Base-by-base conservation (phyloP, 352 stramenopile genomes). In the Pythium vanterpoolii region DNA sequence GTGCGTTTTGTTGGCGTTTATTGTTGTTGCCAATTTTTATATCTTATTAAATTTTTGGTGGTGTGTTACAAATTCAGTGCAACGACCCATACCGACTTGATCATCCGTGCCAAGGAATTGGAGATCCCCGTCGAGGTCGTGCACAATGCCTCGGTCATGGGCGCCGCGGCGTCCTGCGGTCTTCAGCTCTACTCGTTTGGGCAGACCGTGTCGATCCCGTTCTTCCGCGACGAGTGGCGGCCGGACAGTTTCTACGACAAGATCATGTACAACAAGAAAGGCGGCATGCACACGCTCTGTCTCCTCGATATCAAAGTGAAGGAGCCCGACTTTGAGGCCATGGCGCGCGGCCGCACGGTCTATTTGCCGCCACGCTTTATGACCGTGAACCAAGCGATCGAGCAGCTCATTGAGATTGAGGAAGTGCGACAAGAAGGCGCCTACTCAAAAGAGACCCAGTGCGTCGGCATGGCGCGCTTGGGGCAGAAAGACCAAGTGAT, bases 241-340 rank as follows among this genome's bases (percentile, higher is more conserved):
- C 97, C 97, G 19, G 95, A 96, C 54, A 98, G 88, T 61, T 99
- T 99, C 69, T 99, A 99, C 79, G 91, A 98, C 49, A 98, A 99
- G 78, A 98, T 99, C 58, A 72, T 87, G 72, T 98, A 97, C 79
- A 99, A 99, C 79, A 77, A 77, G 31, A 73, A 87, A 38, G 94
- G 91, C 38, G 96, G 95, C 36, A 98, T 99, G 85, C 97, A 99
- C 79, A 99, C 97, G 44, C 84, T 99, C 7, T 99, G 96, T 73
- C 71, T 99, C 28, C 76, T 99, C 14, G 96, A 99, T 72, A 99
- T 99, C 72, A 99, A 99, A 80, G 94, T 99, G 18, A 99, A 99
- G 73, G 97, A 99, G 74, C 97, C 97, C 39, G 96, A 99, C 77
- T 99, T 98, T 69, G 89, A 98, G 26, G 93, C 95, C 50, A 97